phyloP scores from a whole-genome alignment of 2,329 filamentous ascomycete genomes.

The Alternaria arbusti region DNA sequence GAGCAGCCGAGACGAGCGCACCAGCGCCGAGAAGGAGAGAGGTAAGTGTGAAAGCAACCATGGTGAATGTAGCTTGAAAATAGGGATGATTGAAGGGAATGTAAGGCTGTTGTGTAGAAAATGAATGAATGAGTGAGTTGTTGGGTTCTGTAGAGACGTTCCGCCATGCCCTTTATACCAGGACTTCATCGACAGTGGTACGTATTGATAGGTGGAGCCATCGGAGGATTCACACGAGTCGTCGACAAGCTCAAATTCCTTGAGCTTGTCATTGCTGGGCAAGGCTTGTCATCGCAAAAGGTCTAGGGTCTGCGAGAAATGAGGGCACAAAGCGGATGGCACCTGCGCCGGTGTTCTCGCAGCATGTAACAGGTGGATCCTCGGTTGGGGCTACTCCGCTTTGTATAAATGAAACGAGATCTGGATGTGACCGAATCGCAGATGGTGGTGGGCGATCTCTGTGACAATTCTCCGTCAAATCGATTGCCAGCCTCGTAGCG shows the following conservation, averaged over 20 bases:
- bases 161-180: conserved; percentile 23
- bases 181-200: neutral
- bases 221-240: neutral
- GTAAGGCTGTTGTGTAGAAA: conserved; percentile 8
- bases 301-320: neutral
- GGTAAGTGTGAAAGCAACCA: conserved; percentile 29
- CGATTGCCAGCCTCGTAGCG: neutral
- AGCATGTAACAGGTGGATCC: neutral
- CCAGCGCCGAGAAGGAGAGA: conserved; percentile 36
- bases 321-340: conserved; percentile 2
- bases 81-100: conserved; percentile 14
- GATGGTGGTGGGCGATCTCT: neutral
- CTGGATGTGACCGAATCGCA: neutral
- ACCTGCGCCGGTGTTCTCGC: neutral
- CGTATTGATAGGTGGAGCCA: neutral
- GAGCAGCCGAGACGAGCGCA: conserved; percentile 39
- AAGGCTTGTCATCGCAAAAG: conserved; percentile 2
- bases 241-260: neutral
- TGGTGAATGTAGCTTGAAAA: conserved; percentile 16
- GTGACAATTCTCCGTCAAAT: neutral
- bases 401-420: neutral
- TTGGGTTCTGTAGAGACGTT: neutral
- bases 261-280: conserved; percentile 9
- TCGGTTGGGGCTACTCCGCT: neutral
- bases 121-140: conserved; percentile 5